Evolutionary conservation across 345 rosid genomes (phyloP), one percentile per base, ranked within the genome.

Genomic region (Populus alba): DNA sequence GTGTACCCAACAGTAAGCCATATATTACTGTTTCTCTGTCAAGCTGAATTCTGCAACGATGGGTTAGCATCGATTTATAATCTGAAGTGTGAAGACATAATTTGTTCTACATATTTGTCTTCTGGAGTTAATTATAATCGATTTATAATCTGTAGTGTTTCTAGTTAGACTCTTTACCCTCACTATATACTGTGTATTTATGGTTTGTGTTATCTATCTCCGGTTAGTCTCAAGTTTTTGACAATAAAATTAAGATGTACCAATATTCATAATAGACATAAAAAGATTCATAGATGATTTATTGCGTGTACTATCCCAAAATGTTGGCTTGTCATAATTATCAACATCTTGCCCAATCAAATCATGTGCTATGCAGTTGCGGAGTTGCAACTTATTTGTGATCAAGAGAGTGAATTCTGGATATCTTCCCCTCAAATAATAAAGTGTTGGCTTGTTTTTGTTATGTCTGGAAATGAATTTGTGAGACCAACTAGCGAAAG

Each of bases 1-100:
- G 75, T 92, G 97, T 57, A 92, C 94, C 94, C 94, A 92, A 76
- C 97, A 89, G 43, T 90, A 79, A 75, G 51, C 75, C 5, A 23
- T 23, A 18, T 43, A 49, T 59, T 2, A 22, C 59, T 23, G 8
- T 8, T 47, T 61, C 11, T 17, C 16, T 51, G 3, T 49, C 12
- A 12, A 65, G 68, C 20, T 2, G 10, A 33, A 13, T 18, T 25
- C 23, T 4, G 45, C 7, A 38, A 38, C 17, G 17, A 29, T 73
- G 51, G 27, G 23, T 16, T 62, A 63, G 35, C 38, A 39, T 53
- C 1, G 22, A 29, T 15, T 41, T 31, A 20, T 35, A 63, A 65
- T 18, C 59, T 3, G 5, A 1, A 3, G 27, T 25, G 11, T n/a
- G 0, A 33, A 33, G 37, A 4, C 37, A 33, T 33, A 4, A 33